Base-by-base conservation (phyloP, 1,284 basidiomycete genomes). In the Rhodotorula sp. region DNA sequence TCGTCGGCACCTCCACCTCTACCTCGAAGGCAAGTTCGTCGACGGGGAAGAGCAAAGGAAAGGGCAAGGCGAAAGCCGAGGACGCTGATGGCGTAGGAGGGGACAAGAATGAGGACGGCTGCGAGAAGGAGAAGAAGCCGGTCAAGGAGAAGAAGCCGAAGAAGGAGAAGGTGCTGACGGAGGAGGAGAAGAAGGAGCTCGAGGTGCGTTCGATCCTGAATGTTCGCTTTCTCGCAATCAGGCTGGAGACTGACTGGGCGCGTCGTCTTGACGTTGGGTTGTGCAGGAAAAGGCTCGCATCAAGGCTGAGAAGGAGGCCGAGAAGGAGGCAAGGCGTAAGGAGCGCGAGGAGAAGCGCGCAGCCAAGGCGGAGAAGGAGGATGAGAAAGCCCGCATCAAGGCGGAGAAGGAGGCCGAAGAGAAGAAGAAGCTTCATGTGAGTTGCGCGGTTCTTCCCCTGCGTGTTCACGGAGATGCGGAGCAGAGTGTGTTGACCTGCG, bases 321-420 rank as follows among this genome's bases (percentile, higher is more conserved):
- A 72, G 63, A 68, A 67, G 66, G 62, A 58, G 32, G 59, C 49
- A 49, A 66, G 59, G 59, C 48, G 49, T 13, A 53, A 53, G 13
- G 64, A 66, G 56, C 60, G 60, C 60, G 60, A 63, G 30, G 65
- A 56, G 29, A 64, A 62, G 63, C 56, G 59, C 19, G 32, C 54
- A 7, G 67, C 59, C 48, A 55, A 54, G 30, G 57, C 49, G 55
- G 70, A 67, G 57, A 52, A 64, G 61, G 68, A 74, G n/a, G 73
- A 67, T n/a, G 46, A 64, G 39, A 63, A 61, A 27, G 64, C 48
- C 15, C 59, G 62, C 44, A 57, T 30, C 29, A 56, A 61, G 59
- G 56, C 39, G 27, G 56, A 59, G 62, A 71, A 61, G 30, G 49
- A 57, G 63, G 62, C 46, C 34, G 70, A 67, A 49, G 67, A 63